Evolutionary conservation across 2,329 filamentous ascomycete genomes (phyloP).

Genomic region (Xenoacremonium recifei): DNA sequence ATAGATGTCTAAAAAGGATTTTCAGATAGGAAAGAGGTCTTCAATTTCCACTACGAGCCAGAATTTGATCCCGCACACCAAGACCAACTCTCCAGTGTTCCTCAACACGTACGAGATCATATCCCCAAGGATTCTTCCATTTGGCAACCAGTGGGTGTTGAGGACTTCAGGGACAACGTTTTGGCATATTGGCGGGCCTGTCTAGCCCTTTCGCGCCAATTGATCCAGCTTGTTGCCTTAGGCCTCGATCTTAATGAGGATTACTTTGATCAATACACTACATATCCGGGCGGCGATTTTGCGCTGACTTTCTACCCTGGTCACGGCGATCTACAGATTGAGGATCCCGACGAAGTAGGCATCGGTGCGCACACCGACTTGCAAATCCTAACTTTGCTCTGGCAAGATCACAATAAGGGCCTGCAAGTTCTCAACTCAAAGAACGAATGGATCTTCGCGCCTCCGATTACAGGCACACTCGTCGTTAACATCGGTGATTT

Average conservation of each 20-base stretch:
- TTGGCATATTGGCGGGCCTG: slow-evolving; percentile 47
- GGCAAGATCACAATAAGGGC: slow-evolving; percentile 37
- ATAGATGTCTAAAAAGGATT: too few relatives aligned
- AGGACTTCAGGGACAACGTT: slow-evolving; percentile 48
- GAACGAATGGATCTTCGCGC: slow-evolving; percentile 22
- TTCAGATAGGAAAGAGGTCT: too few relatives aligned
- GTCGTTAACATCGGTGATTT: slow-evolving; percentile 28
- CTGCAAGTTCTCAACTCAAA: slow-evolving; percentile 21
- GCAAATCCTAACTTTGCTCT: slow-evolving; percentile 30
- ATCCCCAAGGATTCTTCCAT: too few relatives aligned
- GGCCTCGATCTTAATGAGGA: slow-evolving; percentile 52
- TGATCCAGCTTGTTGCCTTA: slow-evolving; percentile 54
- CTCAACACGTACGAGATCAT: too few relatives aligned
- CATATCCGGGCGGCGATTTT: slow-evolving; percentile 5
- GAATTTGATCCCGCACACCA: too few relatives aligned
- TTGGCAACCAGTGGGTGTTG: too few relatives aligned
- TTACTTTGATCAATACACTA: slow-evolving; percentile 45
- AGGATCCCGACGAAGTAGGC: slow-evolving; percentile 2
- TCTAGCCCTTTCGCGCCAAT: slow-evolving; percentile 47
- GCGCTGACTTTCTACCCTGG: slow-evolving; percentile 5
- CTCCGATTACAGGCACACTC: slow-evolving; percentile 20
- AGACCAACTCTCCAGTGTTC: too few relatives aligned
- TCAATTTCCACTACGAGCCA: too few relatives aligned
- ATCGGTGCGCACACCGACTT: slow-evolving; percentile 32
- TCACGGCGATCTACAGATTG: background rate